A percentile compares a stretch with the other conserved stretches of the same genome.
phyloP scores from a whole-genome alignment of 306 rosid species.

The Trifolium dubium region DNA sequence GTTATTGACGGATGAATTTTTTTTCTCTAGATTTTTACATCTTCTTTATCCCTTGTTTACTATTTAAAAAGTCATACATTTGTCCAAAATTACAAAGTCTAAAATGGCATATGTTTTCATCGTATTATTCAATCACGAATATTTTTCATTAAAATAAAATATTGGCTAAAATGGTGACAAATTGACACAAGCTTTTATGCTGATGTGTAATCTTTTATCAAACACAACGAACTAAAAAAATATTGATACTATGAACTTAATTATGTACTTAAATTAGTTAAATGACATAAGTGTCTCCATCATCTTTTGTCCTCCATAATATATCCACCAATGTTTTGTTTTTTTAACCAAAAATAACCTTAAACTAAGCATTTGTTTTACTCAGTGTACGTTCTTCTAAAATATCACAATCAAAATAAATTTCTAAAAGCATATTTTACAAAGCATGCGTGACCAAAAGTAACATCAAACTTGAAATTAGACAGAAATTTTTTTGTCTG shows the following conservation, averaged over 20 bases:
- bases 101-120: background rate
- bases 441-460: background rate
- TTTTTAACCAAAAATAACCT: background rate
- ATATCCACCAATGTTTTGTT: background rate
- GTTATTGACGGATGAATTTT: too few relatives aligned
- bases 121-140: background rate
- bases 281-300: slow-evolving; percentile 20
- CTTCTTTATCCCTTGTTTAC: too few relatives aligned
- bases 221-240: background rate
- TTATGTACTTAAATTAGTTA: slow-evolving; percentile 17
- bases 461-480: background rate
- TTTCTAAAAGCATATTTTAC: slow-evolving; percentile 6
- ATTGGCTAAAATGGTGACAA: background rate
- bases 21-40: too few relatives aligned
- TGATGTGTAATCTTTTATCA: background rate
- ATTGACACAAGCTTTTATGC: background rate
- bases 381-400: background rate
- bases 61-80: background rate
- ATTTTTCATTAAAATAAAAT: background rate
- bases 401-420: slow-evolving; percentile 1
- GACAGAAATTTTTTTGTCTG: background rate
- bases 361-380: background rate
- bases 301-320: background rate
- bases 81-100: background rate
- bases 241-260: background rate